phyloP scores from a whole-genome alignment of 2,329 filamentous ascomycete species.

The Ceratocystis cacaofunesta region DNA sequence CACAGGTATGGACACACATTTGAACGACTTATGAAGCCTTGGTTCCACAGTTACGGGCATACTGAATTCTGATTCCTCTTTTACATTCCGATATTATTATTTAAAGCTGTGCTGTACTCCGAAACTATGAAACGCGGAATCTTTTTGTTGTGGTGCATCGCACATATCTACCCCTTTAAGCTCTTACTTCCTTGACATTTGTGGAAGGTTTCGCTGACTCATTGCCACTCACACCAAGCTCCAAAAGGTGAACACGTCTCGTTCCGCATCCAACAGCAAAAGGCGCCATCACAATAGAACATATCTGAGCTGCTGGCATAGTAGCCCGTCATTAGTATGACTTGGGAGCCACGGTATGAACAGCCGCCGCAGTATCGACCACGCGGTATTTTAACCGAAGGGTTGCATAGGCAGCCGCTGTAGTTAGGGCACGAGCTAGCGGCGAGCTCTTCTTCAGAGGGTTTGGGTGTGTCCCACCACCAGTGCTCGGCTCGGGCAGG shows the following conservation, averaged over 20 bases:
- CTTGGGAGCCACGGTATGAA: background rate
- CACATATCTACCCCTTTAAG: no score
- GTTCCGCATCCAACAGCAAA: conserved; percentile 15
- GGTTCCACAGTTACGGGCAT: conserved; percentile 7
- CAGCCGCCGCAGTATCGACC: conserved; percentile 4
- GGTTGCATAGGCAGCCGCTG: conserved; percentile 6
- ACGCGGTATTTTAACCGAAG: background rate
- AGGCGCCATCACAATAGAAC: conserved; percentile 13
- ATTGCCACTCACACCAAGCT: conserved; percentile 13
- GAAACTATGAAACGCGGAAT: background rate
- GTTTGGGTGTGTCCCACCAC: background rate
- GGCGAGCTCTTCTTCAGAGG: background rate
- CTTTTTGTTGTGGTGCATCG: background rate
- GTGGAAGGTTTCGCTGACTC: background rate
- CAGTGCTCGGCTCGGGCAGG: background rate
- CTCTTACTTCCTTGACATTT: no score
- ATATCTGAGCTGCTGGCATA: background rate
- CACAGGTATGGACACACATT: background rate
- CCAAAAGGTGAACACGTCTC: conserved; percentile 13
- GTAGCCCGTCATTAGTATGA: background rate
- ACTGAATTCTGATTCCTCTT: background rate
- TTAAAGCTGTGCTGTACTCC: background rate
- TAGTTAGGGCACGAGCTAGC: background rate
- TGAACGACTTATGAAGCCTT: conserved; percentile 9
- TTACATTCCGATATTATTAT: background rate